Evolutionary conservation across 345 rosid species (phyloP).

Genomic region (Euphorbia peplus): DNA sequence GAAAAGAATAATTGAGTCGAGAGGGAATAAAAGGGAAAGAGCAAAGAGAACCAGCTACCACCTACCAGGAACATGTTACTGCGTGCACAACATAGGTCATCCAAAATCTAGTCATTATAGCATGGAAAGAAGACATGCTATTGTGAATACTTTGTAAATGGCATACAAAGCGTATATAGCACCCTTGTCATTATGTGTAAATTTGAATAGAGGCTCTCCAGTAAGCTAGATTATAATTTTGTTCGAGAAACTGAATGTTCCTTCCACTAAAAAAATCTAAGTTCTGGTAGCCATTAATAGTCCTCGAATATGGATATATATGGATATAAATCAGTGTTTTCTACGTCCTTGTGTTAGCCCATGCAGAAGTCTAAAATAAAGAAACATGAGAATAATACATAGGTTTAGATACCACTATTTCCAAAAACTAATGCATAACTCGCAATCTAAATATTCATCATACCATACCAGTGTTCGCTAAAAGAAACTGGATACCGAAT

Average conservation of each 20-base stretch:
- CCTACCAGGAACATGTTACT: not conserved
- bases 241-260: not conserved
- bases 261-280: not conserved
- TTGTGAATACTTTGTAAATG: not conserved
- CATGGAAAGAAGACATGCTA: not conserved
- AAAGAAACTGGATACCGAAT: not conserved
- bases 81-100: not conserved
- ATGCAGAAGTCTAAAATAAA: not conserved
- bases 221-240: not conserved
- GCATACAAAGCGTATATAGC: not conserved
- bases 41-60: not conserved
- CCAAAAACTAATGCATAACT: not conserved
- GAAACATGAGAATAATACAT: not conserved
- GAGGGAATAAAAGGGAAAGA: not conserved
- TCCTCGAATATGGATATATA: no score
- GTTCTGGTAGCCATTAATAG: not conserved
- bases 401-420: not conserved
- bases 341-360: not conserved
- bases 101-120: not conserved
- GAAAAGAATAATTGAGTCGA: not conserved
- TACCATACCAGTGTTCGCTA: not conserved
- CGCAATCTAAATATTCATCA: not conserved
- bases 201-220: constrained; percentile 5
- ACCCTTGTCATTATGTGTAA: not conserved
- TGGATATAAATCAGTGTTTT: not conserved